A percentile compares a stretch with the other conserved stretches of the same genome.
phyloP scores from a whole-genome alignment of 768 basidiomycete species.

The Suillus bovinus region DNA sequence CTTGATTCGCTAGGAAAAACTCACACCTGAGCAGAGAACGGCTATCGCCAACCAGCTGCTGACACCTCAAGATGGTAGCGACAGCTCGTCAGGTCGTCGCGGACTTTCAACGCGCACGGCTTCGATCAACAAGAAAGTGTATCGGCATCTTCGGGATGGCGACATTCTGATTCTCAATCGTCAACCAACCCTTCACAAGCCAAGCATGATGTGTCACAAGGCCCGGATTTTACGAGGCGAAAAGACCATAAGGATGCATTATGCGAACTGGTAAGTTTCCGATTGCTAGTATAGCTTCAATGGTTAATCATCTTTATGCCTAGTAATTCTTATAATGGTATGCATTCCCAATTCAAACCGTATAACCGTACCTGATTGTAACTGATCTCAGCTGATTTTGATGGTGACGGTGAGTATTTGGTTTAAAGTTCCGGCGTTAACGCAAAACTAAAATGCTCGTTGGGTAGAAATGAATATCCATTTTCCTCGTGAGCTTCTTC shows the following conservation, averaged over 20 bases:
- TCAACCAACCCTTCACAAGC: slow-evolving; percentile 98
- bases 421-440: neutral
- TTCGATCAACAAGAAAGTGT: slow-evolving; percentile 95
- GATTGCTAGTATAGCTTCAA: slow-evolving; percentile 7
- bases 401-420: slow-evolving; percentile 72
- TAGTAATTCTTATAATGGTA: slow-evolving; percentile 97
- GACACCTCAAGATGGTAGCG: slow-evolving; percentile 78
- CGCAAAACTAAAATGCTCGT: slow-evolving; percentile 11
- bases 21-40: slow-evolving; percentile 85
- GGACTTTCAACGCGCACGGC: slow-evolving; percentile 77
- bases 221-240: slow-evolving; percentile 92
- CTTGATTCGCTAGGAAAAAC: slow-evolving; percentile 62
- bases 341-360: slow-evolving; percentile 25
- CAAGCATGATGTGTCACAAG: slow-evolving; percentile 98
- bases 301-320: slow-evolving; percentile 18
- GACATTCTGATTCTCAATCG: slow-evolving; percentile 96
- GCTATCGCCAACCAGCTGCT: slow-evolving; percentile 95
- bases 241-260: slow-evolving; percentile 99
- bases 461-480: slow-evolving; percentile 96
- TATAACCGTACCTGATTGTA: slow-evolving; percentile 12
- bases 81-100: slow-evolving; percentile 39
- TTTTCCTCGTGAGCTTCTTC: slow-evolving; percentile 79
- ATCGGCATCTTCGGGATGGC: slow-evolving; percentile 90
- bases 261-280: slow-evolving; percentile 88
- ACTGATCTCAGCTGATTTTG: slow-evolving; percentile 71